Evolutionary conservation across 2,329 filamentous ascomycete species (phyloP), one percentile per base, ranked within the genome.

Genomic region (Coniochaeta pulveracea): DNA sequence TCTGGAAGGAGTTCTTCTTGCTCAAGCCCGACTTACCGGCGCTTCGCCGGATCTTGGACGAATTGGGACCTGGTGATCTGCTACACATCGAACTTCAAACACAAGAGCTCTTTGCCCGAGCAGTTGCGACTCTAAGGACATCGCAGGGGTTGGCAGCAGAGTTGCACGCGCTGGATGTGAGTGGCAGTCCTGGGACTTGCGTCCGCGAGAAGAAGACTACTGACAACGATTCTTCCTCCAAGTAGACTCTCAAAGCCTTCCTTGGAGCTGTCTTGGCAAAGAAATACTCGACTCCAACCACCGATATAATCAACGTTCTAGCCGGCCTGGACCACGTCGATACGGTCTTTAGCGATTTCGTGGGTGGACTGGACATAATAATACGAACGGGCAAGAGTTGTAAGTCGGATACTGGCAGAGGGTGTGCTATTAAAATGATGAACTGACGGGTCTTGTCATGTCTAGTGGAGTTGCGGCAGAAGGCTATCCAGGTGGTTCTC

Each of bases 1-100:
- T 95, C 61, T 98, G 91, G 91, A 72, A 76, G 44, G 91, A 95
- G 58, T 86, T 98, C 60, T 98, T 98, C 56, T 70, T 98, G 23
- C 67, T 95, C 37, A 78, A 77, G 41, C 88, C 89, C 15, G 85
- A 95, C 51, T 69, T 74, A 35, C 55, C 65, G 4, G 71, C 76
- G 31, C 62, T 98, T 42, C 72, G 75, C 51, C 63, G 61, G 32
- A 70, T 86, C 30, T 63, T 98, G 40, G 72, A 77, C 41, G 63
- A 69, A n/a, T 63, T 91, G 25, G 69, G 72, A 33, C 73, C 85
- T 5, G 77, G 84, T 43, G 78, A 88, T 45, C 66, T 93, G 40
- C 64, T 95, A 26, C 74, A 79, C 37, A 61, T 84, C 30, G 85
- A 93, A 57, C 70, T 76, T 51, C 79, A 83, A 57, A 84, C 82